Percentiles rank a stretch among this genome's conserved stretches.
Evolutionary conservation across 345 rosid species (phyloP).

Genomic region (Eucalyptus guilfoylei): DNA sequence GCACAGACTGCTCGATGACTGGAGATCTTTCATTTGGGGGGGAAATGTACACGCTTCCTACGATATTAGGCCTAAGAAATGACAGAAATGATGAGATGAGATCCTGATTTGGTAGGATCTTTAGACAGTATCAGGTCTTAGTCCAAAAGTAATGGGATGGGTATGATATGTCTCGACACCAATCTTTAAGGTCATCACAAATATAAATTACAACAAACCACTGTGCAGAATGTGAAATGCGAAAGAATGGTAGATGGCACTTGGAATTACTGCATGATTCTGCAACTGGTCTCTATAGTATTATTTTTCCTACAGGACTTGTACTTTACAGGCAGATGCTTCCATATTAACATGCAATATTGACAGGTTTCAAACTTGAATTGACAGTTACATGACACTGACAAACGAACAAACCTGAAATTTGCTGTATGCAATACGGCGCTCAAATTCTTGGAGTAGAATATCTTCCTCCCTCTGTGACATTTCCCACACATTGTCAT

Average conservation of each 20-base stretch:
- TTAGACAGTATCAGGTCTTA: background rate
- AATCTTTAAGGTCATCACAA: background rate
- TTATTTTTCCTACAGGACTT: background rate
- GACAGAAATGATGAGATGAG: background rate
- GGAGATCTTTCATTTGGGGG: background rate
- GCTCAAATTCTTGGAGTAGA: slow-evolving; percentile 90
- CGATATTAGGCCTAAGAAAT: background rate
- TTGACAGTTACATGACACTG: background rate
- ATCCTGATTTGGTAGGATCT: background rate
- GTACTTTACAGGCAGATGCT: background rate
- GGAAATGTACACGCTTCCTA: background rate
- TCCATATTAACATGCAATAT: background rate
- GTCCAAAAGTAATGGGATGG: background rate
- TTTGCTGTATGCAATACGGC: slow-evolving; percentile 76
- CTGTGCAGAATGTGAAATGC: background rate
- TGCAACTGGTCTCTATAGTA: background rate
- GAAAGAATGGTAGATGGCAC: background rate
- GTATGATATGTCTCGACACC: background rate
- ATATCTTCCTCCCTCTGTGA: slow-evolving; percentile 96
- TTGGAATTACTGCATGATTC: background rate
- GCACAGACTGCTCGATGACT: background rate
- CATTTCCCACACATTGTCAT: slow-evolving; percentile 93
- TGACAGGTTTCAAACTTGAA: background rate
- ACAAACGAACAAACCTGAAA: slow-evolving; percentile 47
- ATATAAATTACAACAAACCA: background rate